A percentile compares a stretch with the other conserved stretches of the same genome.
phyloP scores from a whole-genome alignment of 2,329 filamentous ascomycete species.

The Chaetomiaceae sp. region DNA sequence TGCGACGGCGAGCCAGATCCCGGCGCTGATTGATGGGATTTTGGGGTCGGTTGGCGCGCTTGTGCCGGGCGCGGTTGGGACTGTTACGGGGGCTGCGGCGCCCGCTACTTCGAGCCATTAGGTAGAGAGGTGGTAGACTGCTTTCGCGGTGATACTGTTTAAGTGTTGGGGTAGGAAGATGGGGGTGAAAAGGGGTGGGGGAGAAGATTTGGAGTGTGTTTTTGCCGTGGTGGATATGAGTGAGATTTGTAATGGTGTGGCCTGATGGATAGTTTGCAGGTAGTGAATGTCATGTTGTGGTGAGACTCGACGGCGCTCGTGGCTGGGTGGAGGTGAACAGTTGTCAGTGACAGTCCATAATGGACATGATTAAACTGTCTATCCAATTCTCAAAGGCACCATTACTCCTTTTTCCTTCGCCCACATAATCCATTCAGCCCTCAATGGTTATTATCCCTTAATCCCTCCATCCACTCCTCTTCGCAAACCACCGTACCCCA shows the following conservation, averaged over 20 bases:
- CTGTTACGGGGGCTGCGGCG: no score
- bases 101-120: no score
- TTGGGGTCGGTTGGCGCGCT: background rate
- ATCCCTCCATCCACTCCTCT: constrained; percentile 51
- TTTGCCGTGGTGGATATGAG: background rate
- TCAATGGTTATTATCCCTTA: no score
- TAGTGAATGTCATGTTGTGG: background rate
- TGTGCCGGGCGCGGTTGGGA: background rate
- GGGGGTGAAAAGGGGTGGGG: background rate
- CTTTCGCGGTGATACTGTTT: no score
- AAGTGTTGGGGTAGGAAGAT: background rate
- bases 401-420: no score
- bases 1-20: background rate
- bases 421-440: no score
- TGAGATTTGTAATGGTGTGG: background rate
- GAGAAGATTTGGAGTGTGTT: background rate
- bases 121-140: no score
- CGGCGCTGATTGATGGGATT: background rate
- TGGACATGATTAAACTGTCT: no score
- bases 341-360: no score
- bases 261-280: background rate
- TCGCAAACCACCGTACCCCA: constrained; percentile 57
- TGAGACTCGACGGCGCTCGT: background rate
- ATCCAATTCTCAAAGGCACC: no score
- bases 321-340: no score